Percentiles rank a stretch among this genome's conserved stretches.
Evolutionary conservation across 352 stramenopile species (phyloP).

Genomic region (Blastocystis sp.): DNA sequence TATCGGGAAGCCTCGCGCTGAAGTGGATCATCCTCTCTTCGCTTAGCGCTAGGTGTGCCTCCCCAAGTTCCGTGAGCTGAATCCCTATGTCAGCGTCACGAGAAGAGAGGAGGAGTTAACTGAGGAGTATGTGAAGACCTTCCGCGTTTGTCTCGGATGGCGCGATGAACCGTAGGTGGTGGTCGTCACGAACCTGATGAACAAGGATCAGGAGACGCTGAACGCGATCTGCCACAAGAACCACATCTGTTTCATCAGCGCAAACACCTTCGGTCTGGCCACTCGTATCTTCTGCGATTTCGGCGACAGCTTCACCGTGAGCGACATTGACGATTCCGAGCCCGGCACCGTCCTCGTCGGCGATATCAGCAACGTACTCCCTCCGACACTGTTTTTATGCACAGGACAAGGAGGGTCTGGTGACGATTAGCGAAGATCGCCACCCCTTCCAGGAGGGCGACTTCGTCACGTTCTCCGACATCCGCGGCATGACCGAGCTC

Average conservation of each 20-base stretch:
- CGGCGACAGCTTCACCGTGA: slow-evolving; percentile 67
- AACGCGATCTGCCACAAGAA: slow-evolving; percentile 70
- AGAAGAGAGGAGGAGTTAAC: slow-evolving; percentile 53
- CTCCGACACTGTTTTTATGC: slow-evolving; percentile 32
- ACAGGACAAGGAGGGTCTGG: slow-evolving; percentile 76
- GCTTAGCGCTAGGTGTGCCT: slow-evolving; percentile 53
- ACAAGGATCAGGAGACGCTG: slow-evolving; percentile 26
- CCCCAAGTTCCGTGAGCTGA: slow-evolving; percentile 70
- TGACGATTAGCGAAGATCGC: slow-evolving; percentile 95
- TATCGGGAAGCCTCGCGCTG: slow-evolving; percentile 69
- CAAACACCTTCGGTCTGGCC: slow-evolving; percentile 52
- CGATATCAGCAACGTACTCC: slow-evolving; percentile 55
- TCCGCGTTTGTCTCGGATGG: not conserved
- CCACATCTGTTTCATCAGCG: slow-evolving; percentile 70
- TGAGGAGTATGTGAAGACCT: slow-evolving; percentile 64
- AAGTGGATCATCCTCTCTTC: not conserved
- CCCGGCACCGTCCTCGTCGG: slow-evolving; percentile 68
- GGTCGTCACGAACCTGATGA: slow-evolving; percentile 56
- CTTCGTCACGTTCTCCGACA: slow-evolving; percentile 89
- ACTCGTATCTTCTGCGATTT: slow-evolving; percentile 71
- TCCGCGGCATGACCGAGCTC: slow-evolving; percentile 85
- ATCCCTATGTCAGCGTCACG: slow-evolving; percentile 70
- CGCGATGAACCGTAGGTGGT: slow-evolving; percentile 61
- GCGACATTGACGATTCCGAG: slow-evolving; percentile 71
- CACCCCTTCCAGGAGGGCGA: slow-evolving; percentile 94